Evolutionary conservation across 176 grass and related monocot species (phyloP).

Genomic region (Musa acuminata): DNA sequence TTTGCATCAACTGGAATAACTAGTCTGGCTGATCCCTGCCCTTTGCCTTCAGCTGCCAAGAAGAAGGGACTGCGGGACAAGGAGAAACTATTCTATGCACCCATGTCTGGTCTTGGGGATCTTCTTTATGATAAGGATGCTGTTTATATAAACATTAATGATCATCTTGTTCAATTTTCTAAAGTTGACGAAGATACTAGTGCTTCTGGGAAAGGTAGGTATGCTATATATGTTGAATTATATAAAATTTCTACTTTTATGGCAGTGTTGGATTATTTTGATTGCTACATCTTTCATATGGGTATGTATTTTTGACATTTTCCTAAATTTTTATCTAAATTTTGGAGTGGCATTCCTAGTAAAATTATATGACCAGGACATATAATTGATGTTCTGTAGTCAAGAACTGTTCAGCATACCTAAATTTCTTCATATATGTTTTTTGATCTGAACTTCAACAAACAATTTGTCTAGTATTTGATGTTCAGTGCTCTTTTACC

Average conservation of each 20-base stretch:
- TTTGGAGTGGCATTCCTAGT: no score
- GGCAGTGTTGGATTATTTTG: neutral
- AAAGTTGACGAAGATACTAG: slow-evolving; percentile 45
- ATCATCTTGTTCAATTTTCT: slow-evolving; percentile 95
- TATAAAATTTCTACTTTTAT: neutral
- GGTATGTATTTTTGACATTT: no score
- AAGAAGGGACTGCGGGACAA: slow-evolving; percentile 92
- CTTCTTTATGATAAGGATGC: slow-evolving; percentile 96
- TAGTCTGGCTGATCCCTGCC: slow-evolving; percentile 82
- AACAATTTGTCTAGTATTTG: no score
- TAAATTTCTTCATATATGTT: no score
- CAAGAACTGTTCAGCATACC: no score
- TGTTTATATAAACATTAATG: slow-evolving; percentile 93
- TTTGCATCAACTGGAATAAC: slow-evolving; percentile 72
- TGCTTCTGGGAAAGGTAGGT: slow-evolving; percentile 41
- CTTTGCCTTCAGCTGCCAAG: slow-evolving; percentile 89
- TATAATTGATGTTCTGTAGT: no score
- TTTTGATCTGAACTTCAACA: no score
- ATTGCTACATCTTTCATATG: no score
- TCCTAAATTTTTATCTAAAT: no score
- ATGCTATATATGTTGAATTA: neutral
- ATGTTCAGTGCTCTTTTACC: no score
- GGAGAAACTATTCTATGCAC: slow-evolving; percentile 93
- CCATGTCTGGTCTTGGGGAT: slow-evolving; percentile 97
- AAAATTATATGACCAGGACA: no score